Conservation (phyloP, 176 grass and related monocot genomes). For the Saccharum officinarum region DNA sequence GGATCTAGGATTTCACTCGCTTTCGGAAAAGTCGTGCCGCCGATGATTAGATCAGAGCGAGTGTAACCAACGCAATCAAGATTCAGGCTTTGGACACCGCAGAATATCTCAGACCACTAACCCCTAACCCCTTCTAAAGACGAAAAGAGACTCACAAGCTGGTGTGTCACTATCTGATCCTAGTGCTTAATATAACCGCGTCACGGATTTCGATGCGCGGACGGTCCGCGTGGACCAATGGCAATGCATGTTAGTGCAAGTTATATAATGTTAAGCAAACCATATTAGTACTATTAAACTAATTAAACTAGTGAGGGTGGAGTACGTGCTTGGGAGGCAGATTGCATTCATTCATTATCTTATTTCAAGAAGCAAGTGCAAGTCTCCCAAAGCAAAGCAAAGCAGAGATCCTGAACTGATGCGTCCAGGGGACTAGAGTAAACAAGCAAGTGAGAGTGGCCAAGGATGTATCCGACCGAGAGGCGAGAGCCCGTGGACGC, state of each 20-base stretch:
- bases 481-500: too few relatives aligned
- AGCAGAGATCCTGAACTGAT: constrained; percentile 19
- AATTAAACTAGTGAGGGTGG: not conserved
- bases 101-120: not conserved
- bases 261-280: not conserved
- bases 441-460: not conserved
- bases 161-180: constrained; percentile 1
- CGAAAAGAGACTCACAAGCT: not conserved
- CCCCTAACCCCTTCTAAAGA: not conserved
- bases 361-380: not conserved
- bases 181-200: not conserved
- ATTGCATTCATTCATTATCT: not conserved
- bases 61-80: not conserved
- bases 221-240: constrained; percentile 18
- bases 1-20: constrained; percentile 28
- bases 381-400: constrained; percentile 13
- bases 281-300: not conserved
- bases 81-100: not conserved
- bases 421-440: constrained; percentile 1
- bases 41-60: constrained; percentile 23
- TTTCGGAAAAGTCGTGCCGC: constrained; percentile 21
- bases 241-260: not conserved
- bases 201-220: not conserved
- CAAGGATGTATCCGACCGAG: too few relatives aligned
- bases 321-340: not conserved